Conservation (phyloP, 2,329 filamentous ascomycete species). For the Aspergillus quadricinctus region DNA sequence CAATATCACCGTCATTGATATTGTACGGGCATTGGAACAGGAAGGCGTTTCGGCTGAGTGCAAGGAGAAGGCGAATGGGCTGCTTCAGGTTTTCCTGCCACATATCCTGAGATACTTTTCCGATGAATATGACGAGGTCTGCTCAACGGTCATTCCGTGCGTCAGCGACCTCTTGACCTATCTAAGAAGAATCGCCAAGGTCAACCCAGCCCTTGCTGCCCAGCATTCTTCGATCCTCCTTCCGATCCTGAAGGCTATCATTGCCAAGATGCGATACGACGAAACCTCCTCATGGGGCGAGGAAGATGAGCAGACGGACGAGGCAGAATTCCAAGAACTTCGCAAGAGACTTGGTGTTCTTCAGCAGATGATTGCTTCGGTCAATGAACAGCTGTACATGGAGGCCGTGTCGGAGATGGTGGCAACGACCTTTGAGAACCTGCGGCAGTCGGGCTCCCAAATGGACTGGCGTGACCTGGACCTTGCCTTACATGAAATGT, state of each 20-base stretch:
- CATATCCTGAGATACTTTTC: constrained; percentile 90
- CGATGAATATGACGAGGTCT: constrained; percentile 97
- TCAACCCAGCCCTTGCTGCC: constrained; percentile 59
- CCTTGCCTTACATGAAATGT: constrained; percentile 91
- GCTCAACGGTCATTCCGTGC: constrained; percentile 89
- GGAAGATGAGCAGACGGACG: constrained; percentile 91
- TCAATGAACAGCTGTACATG: constrained; percentile 84
- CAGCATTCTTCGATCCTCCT: constrained; percentile 79
- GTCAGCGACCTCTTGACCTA: constrained; percentile 90
- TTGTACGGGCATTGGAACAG: constrained; percentile 81
- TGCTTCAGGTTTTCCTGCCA: constrained; percentile 78
- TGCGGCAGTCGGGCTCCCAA: constrained; percentile 67
- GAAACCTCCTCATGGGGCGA: constrained; percentile 91
- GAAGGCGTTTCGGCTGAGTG: constrained; percentile 56
- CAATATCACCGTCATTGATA: constrained; percentile 81
- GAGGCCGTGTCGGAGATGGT: constrained; percentile 83
- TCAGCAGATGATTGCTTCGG: constrained; percentile 86
- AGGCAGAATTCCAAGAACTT: constrained; percentile 94
- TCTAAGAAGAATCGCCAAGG: constrained; percentile 71
- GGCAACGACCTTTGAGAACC: constrained; percentile 76
- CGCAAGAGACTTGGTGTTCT: constrained; percentile 84
- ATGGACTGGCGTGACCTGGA: constrained; percentile 96
- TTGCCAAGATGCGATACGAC: constrained; percentile 95
- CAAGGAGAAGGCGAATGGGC: constrained; percentile 70
- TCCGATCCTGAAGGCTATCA: constrained; percentile 84